Evolutionary conservation across 2,329 filamentous ascomycete species (phyloP).

Genomic region (Trichoderma sp.): DNA sequence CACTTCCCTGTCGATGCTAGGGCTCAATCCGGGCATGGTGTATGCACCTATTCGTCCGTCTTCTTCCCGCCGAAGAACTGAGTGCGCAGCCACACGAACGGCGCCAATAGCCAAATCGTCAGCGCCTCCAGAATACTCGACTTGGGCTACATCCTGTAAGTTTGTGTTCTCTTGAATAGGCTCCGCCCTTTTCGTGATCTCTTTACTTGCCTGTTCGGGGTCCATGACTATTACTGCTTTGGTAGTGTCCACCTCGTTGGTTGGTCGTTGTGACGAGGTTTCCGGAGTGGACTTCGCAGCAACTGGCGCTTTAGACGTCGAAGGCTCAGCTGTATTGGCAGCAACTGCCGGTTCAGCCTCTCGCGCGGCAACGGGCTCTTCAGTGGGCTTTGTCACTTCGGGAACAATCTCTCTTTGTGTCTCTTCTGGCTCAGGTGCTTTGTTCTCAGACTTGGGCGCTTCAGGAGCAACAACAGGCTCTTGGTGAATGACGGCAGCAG

Average conservation of each 20-base stretch:
- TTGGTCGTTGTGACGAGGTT: background rate
- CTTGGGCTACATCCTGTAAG: constrained; percentile 30
- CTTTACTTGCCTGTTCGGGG: constrained; percentile 30
- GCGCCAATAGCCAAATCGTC: constrained; percentile 28
- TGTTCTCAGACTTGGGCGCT: constrained; percentile 20
- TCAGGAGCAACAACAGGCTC: constrained; percentile 25
- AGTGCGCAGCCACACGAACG: constrained; percentile 28
- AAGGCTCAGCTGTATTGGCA: constrained; percentile 18
- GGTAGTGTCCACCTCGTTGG: constrained; percentile 13
- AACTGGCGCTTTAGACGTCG: constrained; percentile 8
- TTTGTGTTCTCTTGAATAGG: constrained; percentile 27
- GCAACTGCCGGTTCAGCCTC: constrained; percentile 13
- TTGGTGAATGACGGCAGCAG: constrained; percentile 23
- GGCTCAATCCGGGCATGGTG: constrained; percentile 25
- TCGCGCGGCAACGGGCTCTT: constrained; percentile 20
- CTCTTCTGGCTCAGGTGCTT: constrained; percentile 14
- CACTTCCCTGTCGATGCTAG: constrained; percentile 17
- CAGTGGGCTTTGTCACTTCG: constrained; percentile 19
- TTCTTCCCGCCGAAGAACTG: constrained; percentile 27
- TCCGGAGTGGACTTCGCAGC: constrained; percentile 4
- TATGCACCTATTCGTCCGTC: constrained; percentile 24
- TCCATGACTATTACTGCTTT: constrained; percentile 20
- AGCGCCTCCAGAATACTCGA: constrained; percentile 27
- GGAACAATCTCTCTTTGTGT: constrained; percentile 20
- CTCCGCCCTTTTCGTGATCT: constrained; percentile 28